These are phyloP conservation scores for Incumbomyces lentus DNA, from an alignment of 2,329 filamentous ascomycete genomes.

Conservation along the genomic window DNA sequence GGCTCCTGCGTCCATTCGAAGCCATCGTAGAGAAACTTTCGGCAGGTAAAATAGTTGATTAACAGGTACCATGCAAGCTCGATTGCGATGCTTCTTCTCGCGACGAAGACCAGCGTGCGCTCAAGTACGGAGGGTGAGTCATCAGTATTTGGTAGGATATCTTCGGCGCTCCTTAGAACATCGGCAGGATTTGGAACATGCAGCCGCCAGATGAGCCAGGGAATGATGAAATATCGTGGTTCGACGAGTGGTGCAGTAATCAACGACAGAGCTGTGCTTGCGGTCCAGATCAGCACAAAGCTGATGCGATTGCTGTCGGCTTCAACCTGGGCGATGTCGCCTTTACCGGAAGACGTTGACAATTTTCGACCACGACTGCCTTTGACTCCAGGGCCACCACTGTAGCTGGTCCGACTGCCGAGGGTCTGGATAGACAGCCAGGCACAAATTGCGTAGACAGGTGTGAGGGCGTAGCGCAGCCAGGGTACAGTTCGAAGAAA, in stretches of 20 bases:
- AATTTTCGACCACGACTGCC: constrained; percentile 16
- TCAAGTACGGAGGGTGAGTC: background rate
- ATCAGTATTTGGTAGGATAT: constrained; percentile 2
- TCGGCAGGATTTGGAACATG: constrained; percentile 44
- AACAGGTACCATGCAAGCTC: constrained; percentile 49
- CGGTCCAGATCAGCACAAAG: constrained; percentile 53
- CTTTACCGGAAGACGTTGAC: constrained; percentile 3
- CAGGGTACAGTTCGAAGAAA: constrained; percentile 57
- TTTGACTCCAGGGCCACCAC: constrained; percentile 10
- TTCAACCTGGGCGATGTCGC: constrained; percentile 10
- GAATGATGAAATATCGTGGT: constrained; percentile 89
- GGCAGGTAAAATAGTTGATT: constrained; percentile 44
- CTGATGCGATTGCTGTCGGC: constrained; percentile 29
- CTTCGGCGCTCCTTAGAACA: constrained; percentile 3
- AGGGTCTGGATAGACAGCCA: constrained; percentile 60
- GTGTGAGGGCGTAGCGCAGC: constrained; percentile 57
- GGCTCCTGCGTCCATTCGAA: constrained; percentile 51
- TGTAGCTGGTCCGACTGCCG: constrained; percentile 28
- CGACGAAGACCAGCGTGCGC: constrained; percentile 20
- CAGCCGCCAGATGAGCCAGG: constrained; percentile 86
- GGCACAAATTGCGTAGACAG: constrained; percentile 59
- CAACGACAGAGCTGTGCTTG: constrained; percentile 65
- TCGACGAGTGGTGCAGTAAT: constrained; percentile 87
- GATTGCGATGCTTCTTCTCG: constrained; percentile 29
- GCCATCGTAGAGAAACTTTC: constrained; percentile 45